Percentiles rank a stretch among this genome's conserved stretches.
These are phyloP conservation scores for Paulinella micropora DNA, from an alignment of 78 protist species.

Conservation along the genomic window DNA sequence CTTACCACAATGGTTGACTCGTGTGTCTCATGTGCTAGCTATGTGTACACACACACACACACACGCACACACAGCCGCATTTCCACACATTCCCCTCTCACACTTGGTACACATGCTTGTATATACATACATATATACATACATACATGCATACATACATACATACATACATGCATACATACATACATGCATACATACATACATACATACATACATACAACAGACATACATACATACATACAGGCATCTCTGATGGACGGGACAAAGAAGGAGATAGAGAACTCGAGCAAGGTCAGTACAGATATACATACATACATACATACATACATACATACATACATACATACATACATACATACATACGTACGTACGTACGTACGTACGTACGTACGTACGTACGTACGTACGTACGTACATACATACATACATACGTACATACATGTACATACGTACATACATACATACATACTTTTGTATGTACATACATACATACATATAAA, in stretches of 20 bases:
- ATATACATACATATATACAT: neutral
- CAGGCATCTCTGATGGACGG: no score
- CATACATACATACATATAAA: no score
- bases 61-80: no score
- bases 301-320: no score
- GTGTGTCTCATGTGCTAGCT: no score
- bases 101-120: neutral
- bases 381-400: neutral
- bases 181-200: neutral
- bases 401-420: slow-evolving; percentile 5
- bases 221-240: no score
- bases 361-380: neutral
- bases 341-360: slow-evolving; percentile 12
- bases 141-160: neutral
- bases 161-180: neutral
- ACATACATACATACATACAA: no score
- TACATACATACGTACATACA: neutral
- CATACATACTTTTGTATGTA: no score
- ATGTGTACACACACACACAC: no score
- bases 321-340: slow-evolving; percentile 4
- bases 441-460: neutral
- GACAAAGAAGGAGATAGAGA: neutral
- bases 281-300: neutral
- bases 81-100: neutral
- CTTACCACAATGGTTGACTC: no score